Evolutionary conservation across 1,284 basidiomycete genomes (phyloP), one percentile per base, ranked within the genome.

Genomic region (Takashimella tepidaria): DNA sequence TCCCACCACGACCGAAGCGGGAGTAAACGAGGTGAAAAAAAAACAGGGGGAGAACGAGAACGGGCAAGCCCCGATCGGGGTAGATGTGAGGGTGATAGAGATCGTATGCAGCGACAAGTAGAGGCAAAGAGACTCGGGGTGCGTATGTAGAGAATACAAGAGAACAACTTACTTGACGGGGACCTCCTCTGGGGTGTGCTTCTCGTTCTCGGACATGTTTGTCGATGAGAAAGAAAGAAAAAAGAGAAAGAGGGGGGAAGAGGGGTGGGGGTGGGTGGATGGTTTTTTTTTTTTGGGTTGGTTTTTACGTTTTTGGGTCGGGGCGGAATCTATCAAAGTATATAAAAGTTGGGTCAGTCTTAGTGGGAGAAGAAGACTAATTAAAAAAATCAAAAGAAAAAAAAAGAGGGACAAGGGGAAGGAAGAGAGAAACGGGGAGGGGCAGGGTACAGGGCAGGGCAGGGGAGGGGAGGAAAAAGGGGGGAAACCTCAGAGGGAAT

Each of bases 161-260:
- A 22, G 25, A 11, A 13, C 3, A 22, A 71, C 70, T 64, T 54
- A 73, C 70, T 70, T 68, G 63, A 61, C 56, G 59, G 69, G 68
- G 58, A 60, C 62, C 63, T 69, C 68, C 59, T 68, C 58, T 66
- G 50, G 65, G 54, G 51, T 67, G 62, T 50, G 63, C 65, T 72
- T 70, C 60, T 73, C 71, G 61, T 66, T 61, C 54, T 65, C 59
- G 45, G 68, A 69, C 66, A 69, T 71, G 59, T 49, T 62, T 53
- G 45, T 47, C 37, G 49, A 51, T 42, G 59, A 48, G 44, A 54
- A 53, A 49, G 48, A 46, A 42, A 47, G 37, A 47, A 48, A 37
- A 41, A 51, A 47, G 54, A 49, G 44, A 41, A 42, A 44, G 51
- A 44, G 47, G 45, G 41, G 27, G 45, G 50, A 42, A 53, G 45